Evolutionary conservation across 495 filamentous ascomycete genomes (phyloP).

Genomic region (Talaromyces ruber): DNA sequence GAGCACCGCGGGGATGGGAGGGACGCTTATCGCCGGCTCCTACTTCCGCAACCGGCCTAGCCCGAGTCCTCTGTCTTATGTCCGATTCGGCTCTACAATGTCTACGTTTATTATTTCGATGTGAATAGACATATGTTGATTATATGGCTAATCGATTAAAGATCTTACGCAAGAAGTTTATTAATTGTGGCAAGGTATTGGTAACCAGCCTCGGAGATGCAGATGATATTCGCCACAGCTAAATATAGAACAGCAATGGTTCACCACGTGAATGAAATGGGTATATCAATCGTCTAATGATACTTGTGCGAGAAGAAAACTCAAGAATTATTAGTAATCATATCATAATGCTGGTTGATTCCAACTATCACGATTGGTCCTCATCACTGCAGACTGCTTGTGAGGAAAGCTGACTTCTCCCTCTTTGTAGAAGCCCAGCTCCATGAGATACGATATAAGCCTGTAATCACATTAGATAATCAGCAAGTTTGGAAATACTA

Average conservation of each 20-base stretch:
- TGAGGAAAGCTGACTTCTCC: constrained; percentile 83
- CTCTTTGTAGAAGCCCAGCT: constrained; percentile 80
- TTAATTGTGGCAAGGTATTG: not conserved
- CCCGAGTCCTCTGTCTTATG: not conserved
- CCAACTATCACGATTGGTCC: constrained; percentile 75
- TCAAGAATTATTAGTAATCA: not conserved
- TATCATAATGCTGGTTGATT: constrained; percentile 62
- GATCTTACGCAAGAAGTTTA: not conserved
- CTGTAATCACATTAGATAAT: constrained; percentile 32
- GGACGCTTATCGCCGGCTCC: not conserved
- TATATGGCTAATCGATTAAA: not conserved
- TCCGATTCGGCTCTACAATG: not conserved
- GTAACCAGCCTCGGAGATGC: not conserved
- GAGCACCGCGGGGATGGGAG: not conserved
- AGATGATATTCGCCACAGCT: not conserved
- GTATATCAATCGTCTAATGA: not conserved
- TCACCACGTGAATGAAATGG: not conserved
- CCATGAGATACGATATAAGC: constrained; percentile 66
- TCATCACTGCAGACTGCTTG: constrained; percentile 85
- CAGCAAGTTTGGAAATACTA: not conserved
- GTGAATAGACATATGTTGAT: not conserved
- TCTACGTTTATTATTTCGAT: not conserved
- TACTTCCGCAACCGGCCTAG: not conserved
- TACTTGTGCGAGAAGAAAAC: not conserved
- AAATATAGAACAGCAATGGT: not conserved